phyloP scores from a whole-genome alignment of 164 flowering plant species.

The Vitis cinerea region DNA sequence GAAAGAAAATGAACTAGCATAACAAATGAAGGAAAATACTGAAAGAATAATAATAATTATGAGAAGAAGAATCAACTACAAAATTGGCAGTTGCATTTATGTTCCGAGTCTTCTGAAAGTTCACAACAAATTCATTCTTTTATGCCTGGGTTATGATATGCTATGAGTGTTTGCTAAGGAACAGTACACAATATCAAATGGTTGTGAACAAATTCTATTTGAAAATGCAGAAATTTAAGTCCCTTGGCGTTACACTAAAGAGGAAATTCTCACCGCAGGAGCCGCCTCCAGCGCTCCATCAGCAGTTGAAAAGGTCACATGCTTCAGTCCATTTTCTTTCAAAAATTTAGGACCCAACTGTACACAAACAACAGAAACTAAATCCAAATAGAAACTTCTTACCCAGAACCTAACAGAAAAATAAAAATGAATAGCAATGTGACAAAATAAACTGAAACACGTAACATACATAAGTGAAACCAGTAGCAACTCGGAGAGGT shows the following conservation, averaged over 20 bases:
- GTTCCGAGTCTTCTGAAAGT: not conserved
- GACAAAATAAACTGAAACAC: conserved; percentile 4
- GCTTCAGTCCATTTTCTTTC: conserved; percentile 76
- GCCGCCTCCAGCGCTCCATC: conserved; percentile 99
- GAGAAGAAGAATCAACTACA: not conserved
- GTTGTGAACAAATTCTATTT: too few relatives aligned
- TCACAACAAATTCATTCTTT: not conserved
- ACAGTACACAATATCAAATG: too few relatives aligned
- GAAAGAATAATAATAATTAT: not conserved
- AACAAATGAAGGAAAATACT: not conserved
- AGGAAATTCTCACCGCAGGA: conserved; percentile 70
- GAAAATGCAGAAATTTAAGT: too few relatives aligned
- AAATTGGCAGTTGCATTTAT: not conserved
- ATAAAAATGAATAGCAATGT: not conserved
- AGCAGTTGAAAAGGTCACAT: conserved; percentile 87
- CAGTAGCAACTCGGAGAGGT: conserved; percentile 94
- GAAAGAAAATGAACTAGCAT: not conserved
- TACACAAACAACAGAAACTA: conserved; percentile 5
- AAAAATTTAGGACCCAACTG: conserved; percentile 91
- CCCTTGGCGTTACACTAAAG: not conserved
- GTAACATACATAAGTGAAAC: conserved; percentile 76
- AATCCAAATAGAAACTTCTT: not conserved
- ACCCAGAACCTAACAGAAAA: not conserved
- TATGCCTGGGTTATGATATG: not conserved
- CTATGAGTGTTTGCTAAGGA: too few relatives aligned